Evolutionary conservation across 1,139 yeast species (phyloP).

Genomic region (Lizanozyma gosingica): DNA sequence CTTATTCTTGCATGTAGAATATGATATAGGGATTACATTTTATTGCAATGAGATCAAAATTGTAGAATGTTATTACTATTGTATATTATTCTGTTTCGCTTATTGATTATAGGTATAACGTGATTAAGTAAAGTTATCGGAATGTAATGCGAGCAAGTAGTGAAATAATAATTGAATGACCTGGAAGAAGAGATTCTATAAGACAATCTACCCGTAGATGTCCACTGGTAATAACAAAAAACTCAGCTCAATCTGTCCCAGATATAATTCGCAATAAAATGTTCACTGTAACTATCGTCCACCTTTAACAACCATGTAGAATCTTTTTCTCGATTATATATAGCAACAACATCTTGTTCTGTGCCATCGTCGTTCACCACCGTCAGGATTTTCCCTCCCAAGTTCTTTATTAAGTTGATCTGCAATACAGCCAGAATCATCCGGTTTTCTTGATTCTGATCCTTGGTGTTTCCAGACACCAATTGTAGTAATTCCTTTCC

Average conservation of each 20-base stretch:
- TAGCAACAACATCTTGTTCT: conserved; percentile 6
- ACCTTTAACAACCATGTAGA: conserved; percentile 44
- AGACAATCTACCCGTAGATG: not conserved
- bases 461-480: not conserved
- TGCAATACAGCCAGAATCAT: not conserved
- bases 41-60: too few species aligned
- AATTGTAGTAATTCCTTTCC: not conserved
- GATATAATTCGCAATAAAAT: conserved; percentile 56
- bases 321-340: conserved; percentile 41
- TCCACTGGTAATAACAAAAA: not conserved
- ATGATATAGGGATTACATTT: too few species aligned
- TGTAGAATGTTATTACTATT: too few species aligned
- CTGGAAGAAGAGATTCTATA: not conserved
- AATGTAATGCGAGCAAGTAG: too few species aligned
- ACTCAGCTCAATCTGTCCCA: conserved; percentile 49
- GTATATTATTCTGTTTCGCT: not conserved
- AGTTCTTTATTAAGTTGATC: not conserved
- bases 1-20: too few species aligned
- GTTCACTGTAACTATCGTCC: conserved; percentile 52
- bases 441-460: not conserved
- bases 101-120: not conserved
- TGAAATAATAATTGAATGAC: too few species aligned
- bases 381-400: not conserved
- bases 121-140: too few species aligned
- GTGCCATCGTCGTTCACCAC: not conserved